A percentile compares a stretch with the other conserved stretches of the same genome.
These are phyloP conservation scores for Tetrapisispora fleetii DNA, from an alignment of 805 yeast genomes.

Conservation along the genomic window DNA sequence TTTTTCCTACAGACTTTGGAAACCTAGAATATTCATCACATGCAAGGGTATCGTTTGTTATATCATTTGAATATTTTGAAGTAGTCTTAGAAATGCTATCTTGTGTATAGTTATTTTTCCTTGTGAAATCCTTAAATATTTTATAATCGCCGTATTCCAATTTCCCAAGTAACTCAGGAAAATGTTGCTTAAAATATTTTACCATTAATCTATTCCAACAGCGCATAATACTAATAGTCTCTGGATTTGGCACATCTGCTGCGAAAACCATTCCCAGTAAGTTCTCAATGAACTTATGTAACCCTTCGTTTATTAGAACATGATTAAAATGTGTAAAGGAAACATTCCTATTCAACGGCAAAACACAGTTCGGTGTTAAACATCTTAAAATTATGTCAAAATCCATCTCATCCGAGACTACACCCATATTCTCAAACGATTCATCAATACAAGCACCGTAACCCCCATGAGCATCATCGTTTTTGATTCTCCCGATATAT, in stretches of 20 bases:
- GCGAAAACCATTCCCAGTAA: constrained; percentile 15
- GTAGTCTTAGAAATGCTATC: neutral
- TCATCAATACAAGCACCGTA: neutral
- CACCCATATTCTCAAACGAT: constrained; percentile 9
- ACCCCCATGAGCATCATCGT: neutral
- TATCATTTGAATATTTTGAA: neutral
- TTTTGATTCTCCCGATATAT: constrained; percentile 13
- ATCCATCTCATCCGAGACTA: constrained; percentile 9
- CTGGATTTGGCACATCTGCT: neutral
- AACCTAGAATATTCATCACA: constrained; percentile 6
- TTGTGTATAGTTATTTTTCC: neutral
- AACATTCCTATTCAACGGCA: constrained; percentile 22
- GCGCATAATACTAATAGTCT: constrained; percentile 2
- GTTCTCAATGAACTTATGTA: constrained; percentile 14
- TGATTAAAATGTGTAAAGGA: constrained; percentile 18
- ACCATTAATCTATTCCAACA: constrained; percentile 28
- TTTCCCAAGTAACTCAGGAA: constrained; percentile 22
- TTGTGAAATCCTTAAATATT: constrained; percentile 8
- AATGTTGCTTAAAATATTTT: constrained; percentile 18
- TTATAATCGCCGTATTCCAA: constrained; percentile 20
- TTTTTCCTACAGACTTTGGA: neutral
- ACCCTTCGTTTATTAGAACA: constrained; percentile 12
- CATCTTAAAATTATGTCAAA: constrained; percentile 19
- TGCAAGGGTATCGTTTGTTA: constrained; percentile 3
- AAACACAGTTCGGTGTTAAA: constrained; percentile 20